Evolutionary conservation across 768 basidiomycete species (phyloP).

Genomic region (Boletus speciosus): DNA sequence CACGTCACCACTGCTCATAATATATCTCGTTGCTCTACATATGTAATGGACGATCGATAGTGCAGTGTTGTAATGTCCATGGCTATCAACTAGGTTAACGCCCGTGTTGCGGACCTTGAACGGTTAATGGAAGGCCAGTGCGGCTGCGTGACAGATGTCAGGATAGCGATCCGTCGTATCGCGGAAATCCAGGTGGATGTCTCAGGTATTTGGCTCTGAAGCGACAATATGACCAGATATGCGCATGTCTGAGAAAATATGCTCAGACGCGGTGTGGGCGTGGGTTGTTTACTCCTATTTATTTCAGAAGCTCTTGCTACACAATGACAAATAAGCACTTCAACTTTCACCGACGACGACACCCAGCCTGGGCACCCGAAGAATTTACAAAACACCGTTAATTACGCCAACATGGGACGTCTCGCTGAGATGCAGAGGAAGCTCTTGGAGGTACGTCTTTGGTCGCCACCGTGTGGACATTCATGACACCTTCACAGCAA

Average conservation of each 20-base stretch:
- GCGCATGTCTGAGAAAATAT: background rate
- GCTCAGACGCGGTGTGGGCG: background rate
- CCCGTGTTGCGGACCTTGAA: constrained; percentile 4
- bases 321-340: constrained; percentile 28
- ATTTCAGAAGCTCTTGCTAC: constrained; percentile 24
- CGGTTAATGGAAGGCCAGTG: background rate
- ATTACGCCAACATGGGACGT: constrained; percentile 68
- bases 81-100: background rate
- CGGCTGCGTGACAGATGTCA: background rate
- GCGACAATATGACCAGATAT: background rate
- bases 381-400: constrained; percentile 2
- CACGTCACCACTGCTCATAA: constrained; percentile 10
- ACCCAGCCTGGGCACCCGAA: background rate
- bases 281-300: constrained; percentile 26
- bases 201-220: background rate
- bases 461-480: constrained; percentile 4
- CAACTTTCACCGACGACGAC: constrained; percentile 6
- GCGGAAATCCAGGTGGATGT: constrained; percentile 18
- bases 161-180: background rate
- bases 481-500: constrained; percentile 56
- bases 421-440: constrained; percentile 98
- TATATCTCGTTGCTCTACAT: constrained; percentile 11
- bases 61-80: constrained; percentile 1
- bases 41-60: constrained; percentile 17
- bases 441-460: constrained; percentile 66